Base-by-base conservation (phyloP, 495 filamentous ascomycete genomes). In the Podospora didyma region DNA sequence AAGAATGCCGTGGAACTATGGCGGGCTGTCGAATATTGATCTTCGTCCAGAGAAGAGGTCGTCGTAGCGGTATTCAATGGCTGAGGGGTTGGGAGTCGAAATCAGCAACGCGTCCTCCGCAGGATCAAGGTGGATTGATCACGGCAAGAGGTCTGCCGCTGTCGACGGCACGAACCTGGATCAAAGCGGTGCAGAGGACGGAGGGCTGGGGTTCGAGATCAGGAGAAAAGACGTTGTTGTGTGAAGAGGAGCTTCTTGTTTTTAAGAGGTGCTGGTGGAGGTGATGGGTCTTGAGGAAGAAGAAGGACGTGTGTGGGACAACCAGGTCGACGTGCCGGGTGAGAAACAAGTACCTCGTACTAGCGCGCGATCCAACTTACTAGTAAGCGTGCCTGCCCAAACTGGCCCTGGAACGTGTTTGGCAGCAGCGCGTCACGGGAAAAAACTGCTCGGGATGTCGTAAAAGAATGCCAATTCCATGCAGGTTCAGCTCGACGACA, bases 261-360 rank as follows among this genome's bases (percentile, higher is more conserved):
- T 72, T 69, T 69, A 54, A 66, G 57, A 65, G 53, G 56, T 60
- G 55, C 45, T 65, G 65, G 67, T 69, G 64, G 69, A 70, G 65
- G 56, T 44, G 49, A 60, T 61, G 65, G 63, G 54, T 60, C 23
- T 46, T 61, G 39, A 52, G 53, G 50, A 46, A 53, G 55, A 49
- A 39, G 56, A 54, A 49, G 23, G 46, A 59, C 55, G 44, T 49
- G 56, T 54, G 64, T 69, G 68, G 67, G 61, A 62, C 56, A 59
- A 51, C 24, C 23, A 61, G 37, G 58, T 55, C 57, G 67, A 66
- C 61, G 64, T 62, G 69, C 53, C 57, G 56, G 57, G 55, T 49
- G 50, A 51, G 49, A 31, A 49, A 20, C 24, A 71, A 59, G 68
- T 70, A 70, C 68, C 63, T 44, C 44, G 49, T 61, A 61, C 62